Evolutionary conservation across 352 stramenopile species (phyloP), one percentile per base, ranked within the genome.

Genomic region (Phytophthora sojae): DNA sequence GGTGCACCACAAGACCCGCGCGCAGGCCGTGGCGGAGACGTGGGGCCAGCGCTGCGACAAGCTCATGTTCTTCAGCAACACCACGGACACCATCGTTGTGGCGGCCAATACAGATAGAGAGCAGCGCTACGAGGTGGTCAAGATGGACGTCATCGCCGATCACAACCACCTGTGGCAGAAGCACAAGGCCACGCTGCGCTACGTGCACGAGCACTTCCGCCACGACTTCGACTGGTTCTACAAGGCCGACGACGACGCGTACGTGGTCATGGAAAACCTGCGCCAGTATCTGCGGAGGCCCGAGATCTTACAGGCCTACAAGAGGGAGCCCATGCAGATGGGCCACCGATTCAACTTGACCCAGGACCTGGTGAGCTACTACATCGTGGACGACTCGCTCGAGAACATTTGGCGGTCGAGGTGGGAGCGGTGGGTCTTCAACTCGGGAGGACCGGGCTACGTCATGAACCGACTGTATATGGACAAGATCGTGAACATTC

Each of bases 211-310:
- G 37, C 71, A 83, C 68, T 94, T 89, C 53, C 88, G 86, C 3
- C 80, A 95, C 73, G 85, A 88, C 23, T 95, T 83, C 57, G 86
- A 95, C 74, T 95, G 88, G 88, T 94, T 95, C 63, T 95, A 95
- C 76, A 95, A 95, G 63, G 81, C 83, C 0, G 88, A 95, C 55
- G 88, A 95, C 69, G 88, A 95, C 59, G 86, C 88, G 6, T 95
- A 91, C 61, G 85, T 95, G n/a, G 75, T 95, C 29, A 49, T 94
- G 50, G 86, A 95, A 60, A 95, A 95, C 64, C 71, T 95, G 57
- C 75, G 81, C 6, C 62, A 76, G n/a, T 95, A 92, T 59, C 39
- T 95, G 19, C 32, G 45, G 5, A 71, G 83, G 17, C 85, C 88
- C 1, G 83, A 95, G 82, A 88, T 95, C 44, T 52, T 93, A 51